These are phyloP conservation scores for Trichoderma sp. DNA, from an alignment of 2,329 filamentous ascomycete genomes.

Conservation along the genomic window DNA sequence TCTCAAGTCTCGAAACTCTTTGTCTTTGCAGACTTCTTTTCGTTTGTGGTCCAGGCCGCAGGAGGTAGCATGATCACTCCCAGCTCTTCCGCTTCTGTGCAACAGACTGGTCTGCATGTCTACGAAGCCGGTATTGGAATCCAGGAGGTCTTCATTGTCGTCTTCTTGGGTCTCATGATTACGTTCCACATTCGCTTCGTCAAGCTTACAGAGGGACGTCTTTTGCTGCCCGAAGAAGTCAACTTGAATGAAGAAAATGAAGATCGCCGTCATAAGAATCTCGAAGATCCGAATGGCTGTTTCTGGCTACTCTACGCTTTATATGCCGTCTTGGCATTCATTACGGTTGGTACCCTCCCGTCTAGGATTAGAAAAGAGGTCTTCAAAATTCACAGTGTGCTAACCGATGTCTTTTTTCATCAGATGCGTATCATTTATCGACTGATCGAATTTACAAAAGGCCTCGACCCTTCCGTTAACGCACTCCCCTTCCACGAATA, in stretches of 20 bases:
- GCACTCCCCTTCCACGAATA: constrained; percentile 17
- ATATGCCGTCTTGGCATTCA: constrained; percentile 13
- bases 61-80: constrained; percentile 6
- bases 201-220: not conserved
- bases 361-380: not conserved
- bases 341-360: not conserved
- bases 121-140: constrained; percentile 12
- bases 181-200: constrained; percentile 1
- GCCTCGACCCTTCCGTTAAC: constrained; percentile 2
- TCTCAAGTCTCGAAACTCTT: constrained; percentile 8
- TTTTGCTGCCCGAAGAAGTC: not conserved
- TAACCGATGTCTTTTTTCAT: not conserved
- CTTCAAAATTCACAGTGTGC: not conserved
- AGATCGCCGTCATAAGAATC: too few species aligned
- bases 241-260: not conserved
- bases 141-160: constrained; percentile 6
- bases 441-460: constrained; percentile 4
- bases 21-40: constrained; percentile 7
- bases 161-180: constrained; percentile 14
- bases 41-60: constrained; percentile 7
- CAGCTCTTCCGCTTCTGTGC: constrained; percentile 1
- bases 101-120: constrained; percentile 11
- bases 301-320: not conserved
- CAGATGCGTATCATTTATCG: constrained; percentile 22
- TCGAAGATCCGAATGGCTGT: not conserved